phyloP scores from a whole-genome alignment of 805 yeast species.

The Candida ficus region DNA sequence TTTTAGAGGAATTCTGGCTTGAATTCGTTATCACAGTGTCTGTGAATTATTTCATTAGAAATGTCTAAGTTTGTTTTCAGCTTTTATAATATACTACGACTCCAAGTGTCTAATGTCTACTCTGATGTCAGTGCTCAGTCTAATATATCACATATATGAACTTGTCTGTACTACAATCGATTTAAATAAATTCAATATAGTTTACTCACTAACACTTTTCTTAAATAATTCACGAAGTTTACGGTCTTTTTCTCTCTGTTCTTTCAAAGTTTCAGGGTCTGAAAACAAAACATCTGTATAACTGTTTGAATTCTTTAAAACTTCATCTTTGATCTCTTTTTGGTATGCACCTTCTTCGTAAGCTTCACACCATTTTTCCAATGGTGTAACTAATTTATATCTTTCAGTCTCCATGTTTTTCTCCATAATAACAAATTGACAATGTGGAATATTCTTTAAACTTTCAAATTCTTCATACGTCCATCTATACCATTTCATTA shows the following conservation, averaged over 20 bases:
- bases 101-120: no score
- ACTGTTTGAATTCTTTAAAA: constrained; percentile 21
- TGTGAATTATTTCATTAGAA: no score
- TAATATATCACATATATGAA: no score
- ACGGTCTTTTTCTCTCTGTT: constrained; percentile 38
- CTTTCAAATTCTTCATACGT: constrained; percentile 83
- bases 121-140: no score
- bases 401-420: constrained; percentile 41
- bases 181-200: no score
- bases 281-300: constrained; percentile 16
- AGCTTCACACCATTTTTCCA: constrained; percentile 67
- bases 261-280: constrained; percentile 21
- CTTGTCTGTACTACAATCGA: no score
- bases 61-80: no score
- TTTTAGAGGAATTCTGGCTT: no score
- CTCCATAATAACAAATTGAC: constrained; percentile 78
- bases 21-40: no score
- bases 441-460: constrained; percentile 78
- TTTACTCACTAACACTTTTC: constrained; percentile 4
- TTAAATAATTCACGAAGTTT: constrained; percentile 36
- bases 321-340: constrained; percentile 21
- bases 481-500: constrained; percentile 96
- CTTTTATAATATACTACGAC: no score
- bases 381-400: constrained; percentile 53
- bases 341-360: constrained; percentile 20